A percentile compares a stretch with the other conserved stretches of the same genome.
phyloP scores from a whole-genome alignment of 495 filamentous ascomycete species.

The Penicillium cosmopolitanum region DNA sequence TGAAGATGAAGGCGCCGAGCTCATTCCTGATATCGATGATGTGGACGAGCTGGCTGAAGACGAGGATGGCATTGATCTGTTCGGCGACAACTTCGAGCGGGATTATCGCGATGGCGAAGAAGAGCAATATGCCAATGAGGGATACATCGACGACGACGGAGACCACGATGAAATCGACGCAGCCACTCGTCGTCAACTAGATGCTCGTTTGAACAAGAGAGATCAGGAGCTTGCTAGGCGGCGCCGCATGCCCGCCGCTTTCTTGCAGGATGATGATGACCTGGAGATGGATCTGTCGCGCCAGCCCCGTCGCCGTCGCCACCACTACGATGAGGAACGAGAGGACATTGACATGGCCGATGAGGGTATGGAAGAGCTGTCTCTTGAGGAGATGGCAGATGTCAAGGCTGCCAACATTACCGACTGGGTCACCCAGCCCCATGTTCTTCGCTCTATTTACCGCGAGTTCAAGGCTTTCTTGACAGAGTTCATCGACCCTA shows the following conservation, averaged over 20 bases:
- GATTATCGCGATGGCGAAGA: slow-evolving; percentile 71
- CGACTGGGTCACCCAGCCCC: slow-evolving; percentile 91
- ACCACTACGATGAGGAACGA: slow-evolving; percentile 90
- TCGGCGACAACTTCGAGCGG: slow-evolving; percentile 83
- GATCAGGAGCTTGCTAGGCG: slow-evolving; percentile 78
- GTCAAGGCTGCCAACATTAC: slow-evolving; percentile 91
- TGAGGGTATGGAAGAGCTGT: slow-evolving; percentile 92
- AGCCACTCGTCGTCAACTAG: slow-evolving; percentile 73
- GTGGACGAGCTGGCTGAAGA: slow-evolving; percentile 96
- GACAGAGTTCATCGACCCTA: slow-evolving; percentile 89
- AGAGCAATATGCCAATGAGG: slow-evolving; percentile 66
- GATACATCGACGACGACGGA: slow-evolving; percentile 79
- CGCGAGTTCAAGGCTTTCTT: slow-evolving; percentile 97
- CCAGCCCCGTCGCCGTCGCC: slow-evolving; percentile 77
- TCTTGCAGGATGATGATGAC: slow-evolving; percentile 88
- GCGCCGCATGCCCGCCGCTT: slow-evolving; percentile 79
- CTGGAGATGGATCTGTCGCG: slow-evolving; percentile 78
- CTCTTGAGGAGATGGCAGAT: slow-evolving; percentile 87
- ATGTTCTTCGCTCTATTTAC: slow-evolving; percentile 91
- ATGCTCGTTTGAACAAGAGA: slow-evolving; percentile 79
- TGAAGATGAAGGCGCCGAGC: slow-evolving; percentile 71
- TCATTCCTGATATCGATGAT: slow-evolving; percentile 85
- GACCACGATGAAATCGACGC: slow-evolving; percentile 76
- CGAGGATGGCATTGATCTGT: slow-evolving; percentile 90
- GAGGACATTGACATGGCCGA: slow-evolving; percentile 88